Base-by-base conservation (phyloP, 1,139 yeast genomes). In the Geotrichum aggregatum region DNA sequence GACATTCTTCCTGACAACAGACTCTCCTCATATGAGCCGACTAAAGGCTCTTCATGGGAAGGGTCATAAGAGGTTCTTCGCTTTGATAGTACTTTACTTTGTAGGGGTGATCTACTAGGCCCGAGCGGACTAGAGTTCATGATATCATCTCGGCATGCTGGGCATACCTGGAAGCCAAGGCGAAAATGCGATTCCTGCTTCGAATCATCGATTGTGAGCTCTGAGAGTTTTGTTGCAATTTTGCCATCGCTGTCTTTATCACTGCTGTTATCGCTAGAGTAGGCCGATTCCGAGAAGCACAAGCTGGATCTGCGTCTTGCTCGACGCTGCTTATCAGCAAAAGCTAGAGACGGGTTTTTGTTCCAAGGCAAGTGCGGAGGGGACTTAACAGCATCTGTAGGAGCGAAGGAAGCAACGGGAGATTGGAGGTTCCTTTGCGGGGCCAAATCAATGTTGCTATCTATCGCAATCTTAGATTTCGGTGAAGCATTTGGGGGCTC, bases 11-110 rank as follows among this genome's bases (percentile, higher is more conserved):
- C 67, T 3, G 69, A 61, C 6, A 69, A 58, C 45, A 69, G 56
- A 21, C 68, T 61, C 58, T 69, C 72, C 47, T 69, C 72, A 48
- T 67, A 69, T 11, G 70, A 66, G 7, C 72, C 72, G 11, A 66
- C 66, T 38, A 68, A 56, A 3, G 66, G 56, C 36, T 58, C 64
- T 31, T 46, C 47, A 14, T 49, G 47, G 19, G 26, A 14, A 14
- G 26, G 26, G 18, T 35, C 47, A 22, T 34, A 44, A 3, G 47
- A 44, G 7, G 38, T 6, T n/a, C 47, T 36, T 18, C 46, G 40
- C 16, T 22, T 13, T 11, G 33, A 33, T 16, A n/a, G 26, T 14
- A n/a, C 26, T 19, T 36, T 18, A 6, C 18, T 16, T 4, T 18
- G 36, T 40, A 30, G 38, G 13, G 36, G 34, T 7, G 41, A 35